These are phyloP conservation scores for Blastobotrys proliferans DNA, from an alignment of 1,139 yeast species.

Conservation along the genomic window DNA sequence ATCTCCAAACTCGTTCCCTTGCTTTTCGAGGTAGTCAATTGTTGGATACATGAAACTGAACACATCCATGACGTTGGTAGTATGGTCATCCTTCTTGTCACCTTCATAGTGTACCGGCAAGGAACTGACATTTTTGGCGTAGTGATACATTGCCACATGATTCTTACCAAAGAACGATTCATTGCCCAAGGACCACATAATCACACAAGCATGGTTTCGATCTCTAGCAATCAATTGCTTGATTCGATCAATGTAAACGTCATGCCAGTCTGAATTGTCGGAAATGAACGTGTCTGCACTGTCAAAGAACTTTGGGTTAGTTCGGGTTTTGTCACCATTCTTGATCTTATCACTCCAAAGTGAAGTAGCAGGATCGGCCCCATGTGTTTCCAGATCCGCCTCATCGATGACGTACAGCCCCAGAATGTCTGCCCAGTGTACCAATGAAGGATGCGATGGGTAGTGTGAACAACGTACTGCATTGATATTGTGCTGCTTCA, in stretches of 20 bases:
- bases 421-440: conserved; percentile 26
- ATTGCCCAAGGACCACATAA: conserved; percentile 41
- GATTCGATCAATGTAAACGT: conserved; percentile 37
- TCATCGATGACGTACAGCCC: conserved; percentile 38
- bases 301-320: conserved; percentile 17
- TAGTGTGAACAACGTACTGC: conserved; percentile 39
- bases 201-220: conserved; percentile 35
- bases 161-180: conserved; percentile 38
- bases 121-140: conserved; percentile 25
- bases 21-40: conserved; percentile 26
- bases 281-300: conserved; percentile 27
- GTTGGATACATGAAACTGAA: conserved; percentile 36
- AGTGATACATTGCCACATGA: conserved; percentile 33
- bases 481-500: conserved; percentile 38
- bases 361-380: conserved; percentile 24
- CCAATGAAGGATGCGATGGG: conserved; percentile 30
- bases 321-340: conserved; percentile 10
- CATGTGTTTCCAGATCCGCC: conserved; percentile 40
- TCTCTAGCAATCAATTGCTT: conserved; percentile 34
- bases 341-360: no score
- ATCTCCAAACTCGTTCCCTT: conserved; percentile 19
- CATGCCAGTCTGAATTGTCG: conserved; percentile 34
- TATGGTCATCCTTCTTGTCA: conserved; percentile 22
- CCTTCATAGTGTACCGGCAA: conserved; percentile 37
- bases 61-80: conserved; percentile 33